Percentiles rank a stretch among this genome's conserved stretches.
phyloP scores from a whole-genome alignment of 2,329 filamentous ascomycete species.

The Beauveria sp. region DNA sequence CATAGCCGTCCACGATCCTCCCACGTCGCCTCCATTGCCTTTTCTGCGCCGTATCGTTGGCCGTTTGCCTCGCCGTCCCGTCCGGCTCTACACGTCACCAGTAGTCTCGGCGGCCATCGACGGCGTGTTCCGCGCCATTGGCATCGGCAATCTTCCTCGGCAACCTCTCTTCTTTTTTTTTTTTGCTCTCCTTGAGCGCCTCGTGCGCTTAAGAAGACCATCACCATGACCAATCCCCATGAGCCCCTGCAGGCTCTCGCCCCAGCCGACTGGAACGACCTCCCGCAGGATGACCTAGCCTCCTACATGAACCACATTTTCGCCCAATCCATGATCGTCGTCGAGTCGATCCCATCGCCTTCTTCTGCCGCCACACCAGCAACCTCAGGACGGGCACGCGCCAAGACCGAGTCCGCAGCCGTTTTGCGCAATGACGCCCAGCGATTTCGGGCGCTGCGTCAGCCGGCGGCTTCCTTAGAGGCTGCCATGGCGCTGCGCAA shows the following conservation, averaged over 20 bases:
- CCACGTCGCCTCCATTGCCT: neutral
- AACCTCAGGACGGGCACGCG: conserved; percentile 39
- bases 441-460: conserved; percentile 32
- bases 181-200: neutral
- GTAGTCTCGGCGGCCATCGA: conserved; percentile 61
- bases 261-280: conserved; percentile 44
- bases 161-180: neutral
- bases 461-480: conserved; percentile 39
- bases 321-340: conserved; percentile 57
- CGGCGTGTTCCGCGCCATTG: conserved; percentile 61
- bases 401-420: conserved; percentile 45
- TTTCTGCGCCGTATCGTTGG: neutral
- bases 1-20: neutral
- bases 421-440: conserved; percentile 43
- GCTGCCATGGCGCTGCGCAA: conserved; percentile 55
- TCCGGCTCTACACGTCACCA: neutral
- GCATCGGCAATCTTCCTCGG: conserved; percentile 12
- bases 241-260: conserved; percentile 50
- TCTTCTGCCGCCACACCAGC: conserved; percentile 26
- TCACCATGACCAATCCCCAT: conserved; percentile 48
- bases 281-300: conserved; percentile 39
- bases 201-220: neutral
- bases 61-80: neutral
- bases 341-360: conserved; percentile 63
- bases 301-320: conserved; percentile 54